Evolutionary conservation across 2,329 filamentous ascomycete genomes (phyloP), one percentile per base, ranked within the genome.

Genomic region (Paraphoma sp.): DNA sequence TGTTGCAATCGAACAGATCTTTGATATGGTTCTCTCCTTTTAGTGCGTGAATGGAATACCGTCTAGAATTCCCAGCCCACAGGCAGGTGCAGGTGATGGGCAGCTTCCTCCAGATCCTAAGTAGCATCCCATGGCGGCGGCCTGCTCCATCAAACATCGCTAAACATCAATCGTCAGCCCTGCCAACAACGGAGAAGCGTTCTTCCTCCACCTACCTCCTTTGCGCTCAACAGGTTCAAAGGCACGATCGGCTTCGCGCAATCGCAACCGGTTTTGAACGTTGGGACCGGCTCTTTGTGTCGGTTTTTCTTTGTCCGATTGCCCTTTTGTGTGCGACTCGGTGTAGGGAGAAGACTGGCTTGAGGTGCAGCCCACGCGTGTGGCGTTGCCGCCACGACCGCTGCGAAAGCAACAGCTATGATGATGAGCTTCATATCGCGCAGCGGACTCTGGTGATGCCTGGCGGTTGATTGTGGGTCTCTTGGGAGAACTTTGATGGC

Each of bases 221-320:
- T 60, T 12, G 54, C 51, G 18, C 51, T 64, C 43, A 74, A 57
- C 54, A 66, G 33, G 45, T 70, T 62, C 33, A 62, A 52, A 1
- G 71, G 71, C 11, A 74, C 56, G 31, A 74, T 54, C 1, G 71
- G 67, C 51, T 62, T 62, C 8, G 51, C 18, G 45, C 70, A 74
- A 10, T 69, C 56, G 47, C 71, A 74, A 11, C 36, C 23, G 12
- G 46, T 18, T 43, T 67, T 68, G 54, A 74, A 74, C 0, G 57
- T 64, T 2, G 71, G 71, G 6, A 67, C 71, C 1, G 60, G 68
- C 52, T 70, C 70, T 16, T 66, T 65, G 44, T 72, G 69, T 9
- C 59, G 64, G 45, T 69, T 61, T 14, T 57, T 52, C 18, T 56
- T 60, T 8, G 62, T 60, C 38, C 54, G 47, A 30, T 62, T 56